These are phyloP conservation scores for Arabidopsis suecica DNA, from an alignment of 345 rosid species.

Conservation along the genomic window DNA sequence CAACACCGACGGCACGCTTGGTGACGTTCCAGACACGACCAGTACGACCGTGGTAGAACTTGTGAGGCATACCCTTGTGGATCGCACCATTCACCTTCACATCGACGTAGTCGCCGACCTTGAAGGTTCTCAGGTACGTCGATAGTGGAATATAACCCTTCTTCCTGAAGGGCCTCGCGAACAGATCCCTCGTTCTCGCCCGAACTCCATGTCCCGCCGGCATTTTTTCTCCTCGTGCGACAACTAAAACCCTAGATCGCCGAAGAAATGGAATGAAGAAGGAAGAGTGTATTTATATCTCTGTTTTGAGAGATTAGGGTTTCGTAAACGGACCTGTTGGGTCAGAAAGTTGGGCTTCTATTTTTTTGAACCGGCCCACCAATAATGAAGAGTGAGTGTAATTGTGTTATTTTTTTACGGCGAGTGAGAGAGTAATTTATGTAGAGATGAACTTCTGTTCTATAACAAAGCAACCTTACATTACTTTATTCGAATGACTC, in stretches of 20 bases:
- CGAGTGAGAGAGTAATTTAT: neutral
- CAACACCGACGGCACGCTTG: constrained; percentile 84
- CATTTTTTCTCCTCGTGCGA: constrained; percentile 41
- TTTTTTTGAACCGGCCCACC: neutral
- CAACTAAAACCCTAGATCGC: constrained; percentile 28
- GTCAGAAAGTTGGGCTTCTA: constrained; percentile 12
- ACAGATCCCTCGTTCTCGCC: constrained; percentile 72
- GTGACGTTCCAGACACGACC: constrained; percentile 88
- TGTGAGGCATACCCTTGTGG: constrained; percentile 94
- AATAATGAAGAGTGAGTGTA: neutral
- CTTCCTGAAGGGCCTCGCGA: constrained; percentile 79
- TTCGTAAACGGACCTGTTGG: constrained; percentile 25
- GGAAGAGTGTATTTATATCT: constrained; percentile 8
- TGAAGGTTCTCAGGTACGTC: constrained; percentile 68
- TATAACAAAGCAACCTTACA: neutral
- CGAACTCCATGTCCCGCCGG: constrained; percentile 75
- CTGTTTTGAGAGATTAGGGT: constrained; percentile 21
- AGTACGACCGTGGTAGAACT: constrained; percentile 88
- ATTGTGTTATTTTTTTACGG: too few relatives aligned
- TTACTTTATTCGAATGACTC: constrained; percentile 10
- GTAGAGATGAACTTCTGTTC: neutral
- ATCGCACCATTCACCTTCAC: constrained; percentile 81
- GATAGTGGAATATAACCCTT: constrained; percentile 78
- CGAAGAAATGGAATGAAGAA: neutral
- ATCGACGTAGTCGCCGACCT: constrained; percentile 80